Base-by-base conservation (phyloP, 176 grass and related monocot genomes). In the Eleusine indica region DNA sequence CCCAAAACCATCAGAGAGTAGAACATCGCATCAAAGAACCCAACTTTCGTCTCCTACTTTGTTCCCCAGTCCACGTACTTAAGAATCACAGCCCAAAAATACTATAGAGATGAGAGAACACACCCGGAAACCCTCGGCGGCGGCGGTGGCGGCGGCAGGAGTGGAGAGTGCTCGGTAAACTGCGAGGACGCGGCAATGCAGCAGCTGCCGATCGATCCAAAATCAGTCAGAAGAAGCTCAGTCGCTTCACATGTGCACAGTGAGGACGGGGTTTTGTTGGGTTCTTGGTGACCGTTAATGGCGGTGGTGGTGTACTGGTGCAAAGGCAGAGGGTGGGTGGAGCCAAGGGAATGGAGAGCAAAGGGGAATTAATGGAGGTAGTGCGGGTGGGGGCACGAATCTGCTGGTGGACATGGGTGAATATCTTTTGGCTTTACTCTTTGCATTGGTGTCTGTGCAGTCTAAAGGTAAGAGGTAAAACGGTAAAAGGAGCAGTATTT, bases 211-310 rank as follows among this genome's bases (percentile, higher is more conserved):
- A 68, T 78, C 66, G 67, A 79, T 72, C 29, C 32, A 21, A 21
- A 57, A 21, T 9, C 46, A 6, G 29, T 21, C 54, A 21, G 54
- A 57, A 53, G 14, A 1, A 17, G 5, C 43, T 12, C 28, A n/a
- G 10, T 68, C 2, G 19, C 46, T 80, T 70, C 84, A 86, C 77
- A 53, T 80, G 84, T 48, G 37, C 84, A 74, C 70, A 46, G 60
- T 61, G 17, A 6, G 70, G 21, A 17, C 1, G 49, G 30, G 32
- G 11, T 70, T 73, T 86, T 68, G 70, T 67, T 86, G 43, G 71
- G 46, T 80, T 85, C 40, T 63, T 62, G 67, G 54, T 28, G 82
- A 53, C 68, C 54, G 68, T 41, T 76, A 42, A 57, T 67, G 72
- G 68, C 21, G 74, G 66, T 39, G 47, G 35, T 14, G 73, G 52